Evolutionary conservation across 2,329 filamentous ascomycete genomes (phyloP).

Genomic region (Pochonia chlamydosporia): DNA sequence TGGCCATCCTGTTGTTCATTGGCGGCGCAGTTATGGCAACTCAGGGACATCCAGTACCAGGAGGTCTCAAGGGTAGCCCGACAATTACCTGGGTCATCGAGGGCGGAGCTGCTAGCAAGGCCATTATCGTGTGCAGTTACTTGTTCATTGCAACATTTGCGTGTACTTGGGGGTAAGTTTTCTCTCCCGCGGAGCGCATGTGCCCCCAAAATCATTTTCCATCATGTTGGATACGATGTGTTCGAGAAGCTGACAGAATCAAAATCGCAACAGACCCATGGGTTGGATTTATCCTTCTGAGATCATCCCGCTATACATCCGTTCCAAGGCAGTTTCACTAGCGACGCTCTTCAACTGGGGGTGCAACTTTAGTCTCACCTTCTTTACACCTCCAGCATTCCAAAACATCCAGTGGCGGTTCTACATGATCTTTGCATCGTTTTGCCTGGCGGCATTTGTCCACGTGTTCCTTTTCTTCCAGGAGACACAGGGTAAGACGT

Average conservation of each 20-base stretch:
- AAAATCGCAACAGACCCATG: constrained; percentile 20
- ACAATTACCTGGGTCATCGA: constrained; percentile 14
- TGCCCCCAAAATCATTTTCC: too few species aligned
- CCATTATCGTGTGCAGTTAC: constrained; percentile 57
- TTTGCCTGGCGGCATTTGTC: constrained; percentile 6
- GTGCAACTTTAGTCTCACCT: constrained; percentile 18
- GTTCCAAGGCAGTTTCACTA: constrained; percentile 34
- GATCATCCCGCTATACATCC: constrained; percentile 33
- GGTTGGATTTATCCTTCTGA: constrained; percentile 40
- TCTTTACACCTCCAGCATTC: constrained; percentile 20
- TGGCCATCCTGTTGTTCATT: constrained; percentile 50
- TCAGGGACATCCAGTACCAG: constrained; percentile 33
- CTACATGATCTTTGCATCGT: constrained; percentile 15
- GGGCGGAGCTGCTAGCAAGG: constrained; percentile 44
- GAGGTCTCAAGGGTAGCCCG: constrained; percentile 36
- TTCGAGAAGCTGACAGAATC: not conserved
- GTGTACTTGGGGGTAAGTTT: constrained; percentile 23
- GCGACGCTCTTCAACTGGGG: constrained; percentile 26
- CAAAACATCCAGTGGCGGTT: constrained; percentile 18
- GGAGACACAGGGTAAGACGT: constrained; percentile 9
- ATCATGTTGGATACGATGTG: too few species aligned
- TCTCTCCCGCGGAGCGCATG: too few species aligned
- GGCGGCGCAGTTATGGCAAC: constrained; percentile 42
- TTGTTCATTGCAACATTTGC: constrained; percentile 43
- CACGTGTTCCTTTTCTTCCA: constrained; percentile 13